These are phyloP conservation scores for Galerina marginata DNA, from an alignment of 768 basidiomycete genomes.

Conservation along the genomic window DNA sequence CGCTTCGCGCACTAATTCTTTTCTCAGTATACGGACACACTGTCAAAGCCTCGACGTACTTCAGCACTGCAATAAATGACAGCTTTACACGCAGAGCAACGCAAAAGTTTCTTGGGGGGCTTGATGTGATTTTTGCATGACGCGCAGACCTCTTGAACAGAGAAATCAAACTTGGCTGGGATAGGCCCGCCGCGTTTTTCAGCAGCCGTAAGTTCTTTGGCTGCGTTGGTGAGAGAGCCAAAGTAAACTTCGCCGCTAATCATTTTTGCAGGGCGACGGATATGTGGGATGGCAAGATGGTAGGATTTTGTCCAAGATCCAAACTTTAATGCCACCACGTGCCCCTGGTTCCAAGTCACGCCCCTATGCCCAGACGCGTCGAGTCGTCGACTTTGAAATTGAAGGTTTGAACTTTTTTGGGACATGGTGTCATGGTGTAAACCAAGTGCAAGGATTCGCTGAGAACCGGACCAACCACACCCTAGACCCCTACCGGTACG, in stretches of 20 bases:
- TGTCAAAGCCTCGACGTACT: neutral
- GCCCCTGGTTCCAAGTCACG: too few species aligned
- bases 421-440: too few species aligned
- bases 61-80: constrained; percentile 2
- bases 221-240: neutral
- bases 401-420: too few species aligned
- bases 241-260: neutral
- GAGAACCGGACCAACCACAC: too few species aligned
- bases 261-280: neutral
- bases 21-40: neutral
- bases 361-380: too few species aligned
- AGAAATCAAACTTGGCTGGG: constrained; percentile 1
- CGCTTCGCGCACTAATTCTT: neutral
- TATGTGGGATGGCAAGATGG: neutral
- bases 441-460: too few species aligned
- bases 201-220: neutral
- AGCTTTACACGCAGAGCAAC: constrained; percentile 3
- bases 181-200: neutral
- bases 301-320: neutral
- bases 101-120: neutral
- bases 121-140: neutral
- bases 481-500: too few species aligned
- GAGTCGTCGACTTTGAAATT: too few species aligned
- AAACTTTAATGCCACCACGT: too few species aligned
- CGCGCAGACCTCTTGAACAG: neutral